phyloP scores from a whole-genome alignment of 805 yeast species.

The Ogataea philodendri region DNA sequence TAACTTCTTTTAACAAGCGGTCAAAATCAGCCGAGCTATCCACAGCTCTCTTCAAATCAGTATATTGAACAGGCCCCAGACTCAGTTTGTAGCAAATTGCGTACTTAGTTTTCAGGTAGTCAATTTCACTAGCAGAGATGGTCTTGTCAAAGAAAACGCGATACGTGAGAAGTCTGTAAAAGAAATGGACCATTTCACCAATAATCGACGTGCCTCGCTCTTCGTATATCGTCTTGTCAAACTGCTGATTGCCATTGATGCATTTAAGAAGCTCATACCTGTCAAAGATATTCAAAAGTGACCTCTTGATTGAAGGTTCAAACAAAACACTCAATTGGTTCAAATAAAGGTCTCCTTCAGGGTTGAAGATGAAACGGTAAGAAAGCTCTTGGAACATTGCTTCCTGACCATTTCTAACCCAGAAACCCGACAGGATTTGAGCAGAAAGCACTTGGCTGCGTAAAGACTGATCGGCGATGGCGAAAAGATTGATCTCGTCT shows the following conservation, averaged over 20 bases:
- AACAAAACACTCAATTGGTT: conserved; percentile 42
- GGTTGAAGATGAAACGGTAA: conserved; percentile 22
- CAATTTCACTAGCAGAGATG: conserved; percentile 15
- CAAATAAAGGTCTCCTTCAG: conserved; percentile 44
- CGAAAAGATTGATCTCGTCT: conserved; percentile 38
- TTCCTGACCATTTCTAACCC: conserved; percentile 70
- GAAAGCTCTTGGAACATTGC: conserved; percentile 25
- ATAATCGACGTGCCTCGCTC: conserved; percentile 46
- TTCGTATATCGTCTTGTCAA: conserved; percentile 42
- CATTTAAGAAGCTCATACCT: conserved; percentile 53
- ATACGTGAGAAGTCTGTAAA: conserved; percentile 43
- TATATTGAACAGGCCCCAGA: conserved; percentile 52
- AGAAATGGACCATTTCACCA: conserved; percentile 41
- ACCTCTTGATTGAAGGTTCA: conserved; percentile 36
- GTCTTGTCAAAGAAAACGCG: conserved; percentile 29
- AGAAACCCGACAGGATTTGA: conserved; percentile 62
- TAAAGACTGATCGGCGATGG: conserved; percentile 55
- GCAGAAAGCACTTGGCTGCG: conserved; percentile 59
- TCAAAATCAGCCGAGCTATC: conserved; percentile 43
- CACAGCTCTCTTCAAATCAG: conserved; percentile 39
- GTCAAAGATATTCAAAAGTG: conserved; percentile 41
- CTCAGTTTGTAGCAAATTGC: conserved; percentile 51
- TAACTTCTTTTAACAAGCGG: conserved; percentile 51
- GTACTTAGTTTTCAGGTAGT: conserved; percentile 32
- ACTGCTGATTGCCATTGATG: conserved; percentile 14